Percentiles rank a stretch among this genome's conserved stretches.
phyloP scores from a whole-genome alignment of 495 filamentous ascomycete species.

The Rostrohypoxylon terebratum region DNA sequence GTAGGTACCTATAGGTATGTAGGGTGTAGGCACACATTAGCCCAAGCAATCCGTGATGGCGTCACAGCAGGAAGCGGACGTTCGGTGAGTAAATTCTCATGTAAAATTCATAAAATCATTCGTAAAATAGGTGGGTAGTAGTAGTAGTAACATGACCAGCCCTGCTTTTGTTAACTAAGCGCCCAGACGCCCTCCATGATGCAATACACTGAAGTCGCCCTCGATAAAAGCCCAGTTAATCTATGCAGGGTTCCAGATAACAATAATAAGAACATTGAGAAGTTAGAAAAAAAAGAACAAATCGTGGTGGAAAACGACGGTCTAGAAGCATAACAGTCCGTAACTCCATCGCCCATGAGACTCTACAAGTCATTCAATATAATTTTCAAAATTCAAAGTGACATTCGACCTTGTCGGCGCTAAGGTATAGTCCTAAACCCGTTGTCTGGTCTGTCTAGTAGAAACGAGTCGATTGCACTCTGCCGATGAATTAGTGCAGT shows the following conservation, averaged over 20 bases:
- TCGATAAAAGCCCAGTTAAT: slow-evolving; percentile 23
- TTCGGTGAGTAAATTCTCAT: not conserved
- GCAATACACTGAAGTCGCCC: slow-evolving; percentile 31
- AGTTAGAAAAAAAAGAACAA: not conserved
- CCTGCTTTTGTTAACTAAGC: slow-evolving; percentile 29
- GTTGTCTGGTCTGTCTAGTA: slow-evolving; percentile 47
- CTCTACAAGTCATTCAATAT: slow-evolving; percentile 16
- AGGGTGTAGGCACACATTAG: too few species aligned
- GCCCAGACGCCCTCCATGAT: slow-evolving; percentile 32
- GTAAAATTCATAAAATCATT: slow-evolving; percentile 13
- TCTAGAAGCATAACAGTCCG: slow-evolving; percentile 16
- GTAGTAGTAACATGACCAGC: slow-evolving; percentile 2
- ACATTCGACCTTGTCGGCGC: not conserved
- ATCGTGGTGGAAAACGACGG: slow-evolving; percentile 6
- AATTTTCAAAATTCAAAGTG: not conserved
- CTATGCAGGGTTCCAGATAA: slow-evolving; percentile 22
- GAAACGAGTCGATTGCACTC: slow-evolving; percentile 52
- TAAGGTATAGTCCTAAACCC: slow-evolving; percentile 36
- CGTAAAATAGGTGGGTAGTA: slow-evolving; percentile 14
- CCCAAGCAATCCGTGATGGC: not conserved
- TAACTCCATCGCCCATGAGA: slow-evolving; percentile 28
- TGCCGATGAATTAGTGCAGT: slow-evolving; percentile 37
- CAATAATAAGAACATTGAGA: not conserved
- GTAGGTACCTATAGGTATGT: too few species aligned
- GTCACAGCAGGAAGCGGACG: not conserved